Percentiles rank a stretch among this genome's conserved stretches.
phyloP scores from a whole-genome alignment of 2,329 filamentous ascomycete species.

The Harringtonia aguacate region DNA sequence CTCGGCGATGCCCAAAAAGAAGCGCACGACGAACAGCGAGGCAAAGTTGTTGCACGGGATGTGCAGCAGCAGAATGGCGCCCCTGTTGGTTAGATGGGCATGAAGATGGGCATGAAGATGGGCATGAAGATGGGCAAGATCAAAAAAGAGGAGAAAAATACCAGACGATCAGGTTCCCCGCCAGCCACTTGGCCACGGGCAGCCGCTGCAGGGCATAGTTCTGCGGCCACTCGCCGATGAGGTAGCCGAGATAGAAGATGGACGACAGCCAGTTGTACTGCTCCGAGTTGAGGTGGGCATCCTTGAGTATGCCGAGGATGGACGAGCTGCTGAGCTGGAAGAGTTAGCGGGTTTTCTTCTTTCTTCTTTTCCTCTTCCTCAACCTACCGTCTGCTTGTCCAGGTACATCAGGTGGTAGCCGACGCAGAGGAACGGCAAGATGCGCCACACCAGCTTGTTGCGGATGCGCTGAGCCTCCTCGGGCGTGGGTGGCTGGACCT shows the following conservation, averaged over 20 bases:
- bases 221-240: conserved; percentile 32
- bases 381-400: conserved; percentile 8
- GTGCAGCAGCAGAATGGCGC: conserved; percentile 6
- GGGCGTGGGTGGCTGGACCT: conserved; percentile 3
- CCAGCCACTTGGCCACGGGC: conserved; percentile 10
- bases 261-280: conserved; percentile 12
- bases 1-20: conserved; percentile 18
- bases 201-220: conserved; percentile 22
- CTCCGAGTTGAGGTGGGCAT: conserved; percentile 4
- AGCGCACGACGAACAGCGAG: conserved; percentile 15
- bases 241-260: conserved; percentile 40
- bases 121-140: no score
- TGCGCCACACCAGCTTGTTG: conserved; percentile 1
- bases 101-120: no score
- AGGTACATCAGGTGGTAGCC: conserved; percentile 12
- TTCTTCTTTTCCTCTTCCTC: background rate
- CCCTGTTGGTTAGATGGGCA: background rate
- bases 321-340: conserved; percentile 2
- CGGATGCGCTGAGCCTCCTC: conserved; percentile 2
- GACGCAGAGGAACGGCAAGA: conserved; percentile 8
- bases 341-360: background rate
- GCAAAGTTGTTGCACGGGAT: conserved; percentile 8
- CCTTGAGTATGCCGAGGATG: conserved; percentile 7
- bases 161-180: conserved; percentile 9
- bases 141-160: background rate